Evolutionary conservation across 495 filamentous ascomycete species (phyloP).

Genomic region (Xylaria castorea): DNA sequence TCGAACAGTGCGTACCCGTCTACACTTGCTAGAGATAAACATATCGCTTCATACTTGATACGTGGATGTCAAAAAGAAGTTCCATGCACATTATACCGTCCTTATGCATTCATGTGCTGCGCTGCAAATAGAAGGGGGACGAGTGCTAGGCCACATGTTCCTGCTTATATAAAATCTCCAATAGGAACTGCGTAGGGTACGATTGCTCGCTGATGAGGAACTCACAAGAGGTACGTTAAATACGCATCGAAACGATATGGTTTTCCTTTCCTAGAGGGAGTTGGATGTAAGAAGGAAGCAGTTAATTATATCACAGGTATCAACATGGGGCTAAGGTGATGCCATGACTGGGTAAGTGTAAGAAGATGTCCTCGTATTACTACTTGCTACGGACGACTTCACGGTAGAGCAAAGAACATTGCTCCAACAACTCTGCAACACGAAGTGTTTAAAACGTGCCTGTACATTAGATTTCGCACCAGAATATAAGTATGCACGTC

Average conservation of each 20-base stretch:
- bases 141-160: not conserved
- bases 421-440: not conserved
- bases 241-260: not conserved
- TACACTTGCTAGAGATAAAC: not conserved
- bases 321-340: not conserved
- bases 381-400: not conserved
- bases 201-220: no score
- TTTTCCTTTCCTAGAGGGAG: not conserved
- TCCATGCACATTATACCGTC: not conserved
- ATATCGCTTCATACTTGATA: not conserved
- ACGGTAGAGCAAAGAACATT: not conserved
- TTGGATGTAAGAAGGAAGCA: not conserved
- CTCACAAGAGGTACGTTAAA: not conserved
- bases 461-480: not conserved
- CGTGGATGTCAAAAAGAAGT: not conserved
- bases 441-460: not conserved
- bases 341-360: not conserved
- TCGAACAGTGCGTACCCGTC: not conserved
- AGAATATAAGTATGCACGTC: not conserved
- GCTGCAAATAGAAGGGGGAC: not conserved
- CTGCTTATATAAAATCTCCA: not conserved
- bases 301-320: not conserved
- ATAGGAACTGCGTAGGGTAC: not conserved
- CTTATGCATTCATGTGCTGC: not conserved
- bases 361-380: not conserved